Conservation (phyloP, 306 rosid species). For the Prunus mira region DNA sequence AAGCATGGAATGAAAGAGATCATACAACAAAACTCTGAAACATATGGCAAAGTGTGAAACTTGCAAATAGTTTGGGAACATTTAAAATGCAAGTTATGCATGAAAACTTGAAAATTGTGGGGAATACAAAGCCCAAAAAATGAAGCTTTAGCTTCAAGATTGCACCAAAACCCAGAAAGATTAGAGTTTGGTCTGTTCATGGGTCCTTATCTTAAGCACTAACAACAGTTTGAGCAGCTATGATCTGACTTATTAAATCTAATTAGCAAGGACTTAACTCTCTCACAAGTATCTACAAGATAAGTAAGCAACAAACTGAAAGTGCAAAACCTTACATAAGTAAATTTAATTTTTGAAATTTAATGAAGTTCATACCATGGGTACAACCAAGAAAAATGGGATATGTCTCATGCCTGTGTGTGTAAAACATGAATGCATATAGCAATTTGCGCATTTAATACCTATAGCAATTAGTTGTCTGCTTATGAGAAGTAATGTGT, state of each 20-base stretch:
- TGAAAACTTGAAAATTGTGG: neutral
- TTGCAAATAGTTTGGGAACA: neutral
- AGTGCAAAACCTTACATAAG: neutral
- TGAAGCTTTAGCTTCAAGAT: neutral
- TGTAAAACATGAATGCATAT: neutral
- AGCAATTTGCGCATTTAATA: conserved; percentile 33
- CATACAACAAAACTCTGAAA: conserved; percentile 11
- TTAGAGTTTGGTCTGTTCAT: neutral
- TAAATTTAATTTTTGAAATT: neutral
- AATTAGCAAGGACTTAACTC: neutral
- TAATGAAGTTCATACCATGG: neutral
- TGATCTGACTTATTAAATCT: neutral
- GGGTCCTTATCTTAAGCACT: neutral
- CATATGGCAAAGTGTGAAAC: neutral
- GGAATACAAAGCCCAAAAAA: neutral
- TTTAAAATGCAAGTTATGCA: neutral
- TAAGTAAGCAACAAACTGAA: neutral
- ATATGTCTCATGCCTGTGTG: neutral
- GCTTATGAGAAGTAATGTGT: conserved; percentile 44
- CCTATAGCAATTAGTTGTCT: conserved; percentile 38
- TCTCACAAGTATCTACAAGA: neutral
- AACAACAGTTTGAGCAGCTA: neutral
- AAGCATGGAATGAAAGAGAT: conserved; percentile 20
- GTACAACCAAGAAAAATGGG: neutral
- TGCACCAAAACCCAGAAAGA: conserved; percentile 2